These are phyloP conservation scores for Podospora pseudopauciseta DNA, from an alignment of 495 filamentous ascomycete genomes.

Conservation along the genomic window DNA sequence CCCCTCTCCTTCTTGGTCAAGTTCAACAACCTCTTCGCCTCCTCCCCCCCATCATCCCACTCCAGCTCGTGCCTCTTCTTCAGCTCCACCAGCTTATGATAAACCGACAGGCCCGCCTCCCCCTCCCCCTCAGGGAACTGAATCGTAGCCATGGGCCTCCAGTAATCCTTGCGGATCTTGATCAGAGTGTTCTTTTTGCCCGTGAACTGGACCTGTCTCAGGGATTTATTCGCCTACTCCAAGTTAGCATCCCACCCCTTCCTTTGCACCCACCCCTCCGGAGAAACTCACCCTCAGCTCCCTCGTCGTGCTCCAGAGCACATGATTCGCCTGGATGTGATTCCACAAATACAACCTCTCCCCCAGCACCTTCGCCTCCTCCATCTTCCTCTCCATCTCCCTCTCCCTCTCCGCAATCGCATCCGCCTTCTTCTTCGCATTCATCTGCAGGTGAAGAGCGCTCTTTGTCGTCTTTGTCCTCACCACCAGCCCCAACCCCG, in stretches of 20 bases:
- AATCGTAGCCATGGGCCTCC: slow-evolving; percentile 76
- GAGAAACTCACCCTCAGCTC: neutral
- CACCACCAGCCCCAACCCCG: too few relatives aligned
- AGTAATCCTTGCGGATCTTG: slow-evolving; percentile 83
- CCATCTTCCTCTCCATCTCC: too few relatives aligned
- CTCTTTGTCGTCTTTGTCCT: too few relatives aligned
- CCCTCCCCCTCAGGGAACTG: slow-evolving; percentile 54
- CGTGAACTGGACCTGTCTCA: slow-evolving; percentile 77
- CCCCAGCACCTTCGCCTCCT: neutral
- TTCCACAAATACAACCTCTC: neutral
- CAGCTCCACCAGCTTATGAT: slow-evolving; percentile 79
- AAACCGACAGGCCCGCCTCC: slow-evolving; percentile 67
- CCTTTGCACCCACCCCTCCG: neutral
- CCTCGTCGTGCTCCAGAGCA: neutral
- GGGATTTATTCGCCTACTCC: slow-evolving; percentile 57
- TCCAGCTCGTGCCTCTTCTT: slow-evolving; percentile 61
- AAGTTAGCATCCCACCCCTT: neutral
- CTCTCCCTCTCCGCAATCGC: too few relatives aligned
- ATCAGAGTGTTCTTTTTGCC: slow-evolving; percentile 85
- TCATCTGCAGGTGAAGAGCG: too few relatives aligned
- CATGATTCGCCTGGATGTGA: neutral
- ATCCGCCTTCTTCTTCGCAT: neutral
- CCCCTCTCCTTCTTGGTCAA: slow-evolving; percentile 56
- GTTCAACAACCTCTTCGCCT: slow-evolving; percentile 28
- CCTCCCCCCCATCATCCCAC: slow-evolving; percentile 47